Evolutionary conservation across 2,329 filamentous ascomycete genomes (phyloP).

Genomic region (Aspergillus ibericus): DNA sequence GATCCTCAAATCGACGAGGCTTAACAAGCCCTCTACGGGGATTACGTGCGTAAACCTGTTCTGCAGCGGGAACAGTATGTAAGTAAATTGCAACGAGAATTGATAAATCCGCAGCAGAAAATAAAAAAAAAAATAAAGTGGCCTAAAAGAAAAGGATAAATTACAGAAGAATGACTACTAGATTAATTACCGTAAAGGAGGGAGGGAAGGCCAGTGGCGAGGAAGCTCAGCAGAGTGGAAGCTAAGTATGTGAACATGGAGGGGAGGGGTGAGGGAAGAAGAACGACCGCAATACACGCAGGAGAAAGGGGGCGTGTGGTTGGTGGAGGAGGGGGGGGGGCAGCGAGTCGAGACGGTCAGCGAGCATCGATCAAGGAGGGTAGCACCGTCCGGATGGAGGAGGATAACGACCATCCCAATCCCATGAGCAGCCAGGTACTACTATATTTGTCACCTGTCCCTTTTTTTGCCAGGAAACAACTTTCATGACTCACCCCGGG

Average conservation of each 20-base stretch:
- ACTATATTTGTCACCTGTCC: constrained; percentile 28
- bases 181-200: constrained; percentile 24
- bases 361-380: constrained; percentile 21
- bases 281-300: background rate
- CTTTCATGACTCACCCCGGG: constrained; percentile 26
- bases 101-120: background rate
- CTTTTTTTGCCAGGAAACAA: constrained; percentile 10
- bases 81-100: background rate
- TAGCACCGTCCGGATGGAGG: constrained; percentile 24
- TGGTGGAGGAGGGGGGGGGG: constrained; percentile 8
- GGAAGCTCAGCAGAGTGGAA: constrained; percentile 10
- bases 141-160: constrained; percentile 8
- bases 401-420: constrained; percentile 21
- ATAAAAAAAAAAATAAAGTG: background rate
- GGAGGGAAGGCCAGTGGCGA: constrained; percentile 25
- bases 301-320: constrained; percentile 5
- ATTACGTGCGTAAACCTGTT: constrained; percentile 26
- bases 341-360: constrained; percentile 12
- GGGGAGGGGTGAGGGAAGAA: background rate
- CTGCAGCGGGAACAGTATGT: constrained; percentile 11
- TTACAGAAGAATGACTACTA: constrained; percentile 6
- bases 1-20: constrained; percentile 43
- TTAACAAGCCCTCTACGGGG: constrained; percentile 30
- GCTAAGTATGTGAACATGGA: constrained; percentile 14
- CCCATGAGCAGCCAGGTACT: constrained; percentile 29